phyloP scores from a whole-genome alignment of 768 basidiomycete species.

The Lepiota brunneoincarnata region DNA sequence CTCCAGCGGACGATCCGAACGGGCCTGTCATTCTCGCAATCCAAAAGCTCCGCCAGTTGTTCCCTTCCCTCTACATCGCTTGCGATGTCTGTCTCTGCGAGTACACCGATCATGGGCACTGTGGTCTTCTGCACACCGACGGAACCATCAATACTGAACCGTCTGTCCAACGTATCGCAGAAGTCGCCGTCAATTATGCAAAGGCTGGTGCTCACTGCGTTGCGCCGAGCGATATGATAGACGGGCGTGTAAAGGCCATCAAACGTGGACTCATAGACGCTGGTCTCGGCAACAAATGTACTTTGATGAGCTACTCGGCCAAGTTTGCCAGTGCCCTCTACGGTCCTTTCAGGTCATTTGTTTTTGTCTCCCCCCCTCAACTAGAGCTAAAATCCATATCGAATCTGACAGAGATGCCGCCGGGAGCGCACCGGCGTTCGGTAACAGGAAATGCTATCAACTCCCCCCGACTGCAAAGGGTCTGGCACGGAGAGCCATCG shows the following conservation, averaged over 20 bases:
- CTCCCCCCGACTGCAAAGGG: conserved; percentile 87
- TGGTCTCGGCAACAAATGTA: conserved; percentile 84
- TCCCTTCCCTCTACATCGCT: conserved; percentile 85
- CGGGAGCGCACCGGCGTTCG: conserved; percentile 91
- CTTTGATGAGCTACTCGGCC: conserved; percentile 95
- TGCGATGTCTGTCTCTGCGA: conserved; percentile 99
- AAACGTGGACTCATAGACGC: conserved; percentile 82
- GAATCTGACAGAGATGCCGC: conserved; percentile 81
- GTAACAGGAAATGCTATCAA: conserved; percentile 97
- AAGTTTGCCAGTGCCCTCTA: conserved; percentile 96
- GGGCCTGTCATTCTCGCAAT: conserved; percentile 97
- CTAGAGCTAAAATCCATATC: not conserved
- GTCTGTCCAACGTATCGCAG: conserved; percentile 84
- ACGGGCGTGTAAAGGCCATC: conserved; percentile 88
- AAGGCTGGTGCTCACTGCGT: conserved; percentile 96
- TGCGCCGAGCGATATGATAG: conserved; percentile 99
- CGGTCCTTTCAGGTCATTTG: conserved; percentile 86
- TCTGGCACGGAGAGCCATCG: conserved; percentile 89
- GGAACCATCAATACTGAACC: conserved; percentile 75
- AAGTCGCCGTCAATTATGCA: conserved; percentile 92
- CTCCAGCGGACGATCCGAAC: conserved; percentile 83
- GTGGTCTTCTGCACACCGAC: conserved; percentile 74
- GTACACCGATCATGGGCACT: conserved; percentile 98
- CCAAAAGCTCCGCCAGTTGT: conserved; percentile 68
- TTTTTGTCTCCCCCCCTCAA: not conserved